phyloP scores from a whole-genome alignment of 257 asterid genomes.

The Solanum sejunctum region DNA sequence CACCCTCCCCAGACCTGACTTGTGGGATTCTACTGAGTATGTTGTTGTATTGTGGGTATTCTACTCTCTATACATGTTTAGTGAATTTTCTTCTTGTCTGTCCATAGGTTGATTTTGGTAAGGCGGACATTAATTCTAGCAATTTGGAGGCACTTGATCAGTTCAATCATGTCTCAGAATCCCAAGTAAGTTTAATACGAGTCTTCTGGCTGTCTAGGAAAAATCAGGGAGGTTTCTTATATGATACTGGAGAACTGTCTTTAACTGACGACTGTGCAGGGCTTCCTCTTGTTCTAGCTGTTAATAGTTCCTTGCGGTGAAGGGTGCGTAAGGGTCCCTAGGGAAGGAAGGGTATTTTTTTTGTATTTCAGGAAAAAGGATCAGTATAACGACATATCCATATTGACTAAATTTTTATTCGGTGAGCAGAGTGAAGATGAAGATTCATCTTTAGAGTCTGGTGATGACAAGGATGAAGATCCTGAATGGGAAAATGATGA shows the following conservation, averaged over 20 bases:
- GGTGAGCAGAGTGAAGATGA: constrained; percentile 55
- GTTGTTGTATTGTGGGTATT: neutral
- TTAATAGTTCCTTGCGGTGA: neutral
- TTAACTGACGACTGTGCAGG: neutral
- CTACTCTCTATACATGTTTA: neutral
- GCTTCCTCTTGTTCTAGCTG: neutral
- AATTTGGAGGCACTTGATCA: constrained; percentile 22
- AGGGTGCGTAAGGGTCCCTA: neutral
- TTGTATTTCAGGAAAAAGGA: neutral
- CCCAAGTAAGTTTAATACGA: constrained; percentile 29
- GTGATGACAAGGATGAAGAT: constrained; percentile 37
- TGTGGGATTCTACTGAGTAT: too few relatives aligned
- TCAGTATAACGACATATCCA: neutral
- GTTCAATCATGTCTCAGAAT: constrained; percentile 26
- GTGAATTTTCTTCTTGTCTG: neutral
- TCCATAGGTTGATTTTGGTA: constrained; percentile 36
- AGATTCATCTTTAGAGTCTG: constrained; percentile 27
- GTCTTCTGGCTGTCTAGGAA: neutral
- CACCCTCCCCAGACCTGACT: too few relatives aligned
- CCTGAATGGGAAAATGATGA: constrained; percentile 21
- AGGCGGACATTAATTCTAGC: constrained; percentile 16
- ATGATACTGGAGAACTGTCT: neutral
- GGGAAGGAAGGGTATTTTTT: too few relatives aligned
- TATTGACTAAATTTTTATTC: neutral
- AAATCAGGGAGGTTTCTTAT: neutral